Base-by-base conservation (phyloP, 2,329 filamentous ascomycete species). In the Sporothrix inflata region DNA sequence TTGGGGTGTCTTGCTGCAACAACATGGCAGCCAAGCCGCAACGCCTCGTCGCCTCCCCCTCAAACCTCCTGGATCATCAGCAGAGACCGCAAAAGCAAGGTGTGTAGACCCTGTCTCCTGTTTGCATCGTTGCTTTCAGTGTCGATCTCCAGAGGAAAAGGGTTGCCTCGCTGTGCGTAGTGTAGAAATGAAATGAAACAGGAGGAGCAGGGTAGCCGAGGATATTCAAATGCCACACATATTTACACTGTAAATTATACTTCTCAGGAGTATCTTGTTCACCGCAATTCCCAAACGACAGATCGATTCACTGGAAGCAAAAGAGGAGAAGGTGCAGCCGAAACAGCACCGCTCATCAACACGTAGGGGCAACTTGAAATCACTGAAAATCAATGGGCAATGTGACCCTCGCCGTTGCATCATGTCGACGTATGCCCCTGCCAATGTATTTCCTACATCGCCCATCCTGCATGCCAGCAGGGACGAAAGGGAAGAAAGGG, bases 321-420 rank as follows among this genome's bases (percentile, higher is more conserved):
- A 47, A 30, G 21, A 47, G 40, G 40, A 66, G 21, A 27, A 27
- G 38, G 40, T n/a, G 27, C 45, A 11, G 24, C 63, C 63, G 63
- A 66, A 66, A 66, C 61, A 66, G 14, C 40, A 45, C 12, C 45
- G 42, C 42, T 30, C 61, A 66, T 30, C 21, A n/a, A 27, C 40
- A 45, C 11, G 11, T 7, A 3, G 30, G 38, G 27, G n/a, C 21
- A 30, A 27, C 5, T 27, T 5, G 4, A 51, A 30, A 21, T 21
- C 40, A 21, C n/a, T n/a, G n/a, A n/a, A n/a, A n/a, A n/a, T n/a
- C n/a, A n/a, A n/a, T 34, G 16, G 27, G 27, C 42, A 49, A 67
- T 67, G 63, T 51, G 45, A 51, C 42, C 65, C 45, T 51, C 42
- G 27, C 45, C 16, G 65, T 67, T 67, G 65, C 65, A 67, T 67